Percentiles rank a stretch among this genome's conserved stretches.
phyloP scores from a whole-genome alignment of 441 rosid species.

The Brassica hybrid region DNA sequence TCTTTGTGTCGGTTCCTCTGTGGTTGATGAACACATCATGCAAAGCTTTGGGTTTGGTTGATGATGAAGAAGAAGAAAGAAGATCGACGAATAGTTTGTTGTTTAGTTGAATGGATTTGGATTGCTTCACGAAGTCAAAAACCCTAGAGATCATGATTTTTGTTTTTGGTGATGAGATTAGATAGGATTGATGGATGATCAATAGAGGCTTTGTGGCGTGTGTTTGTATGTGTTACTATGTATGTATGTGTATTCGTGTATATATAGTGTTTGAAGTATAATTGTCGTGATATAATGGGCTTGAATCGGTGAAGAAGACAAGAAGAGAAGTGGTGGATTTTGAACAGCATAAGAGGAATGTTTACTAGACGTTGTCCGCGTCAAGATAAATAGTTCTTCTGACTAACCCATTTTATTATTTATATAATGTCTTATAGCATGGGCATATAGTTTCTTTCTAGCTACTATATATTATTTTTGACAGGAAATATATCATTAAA shows the following conservation, averaged over 20 bases:
- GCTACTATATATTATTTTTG: constrained; percentile 26
- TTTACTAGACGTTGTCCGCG: constrained; percentile 41
- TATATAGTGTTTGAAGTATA: constrained; percentile 37
- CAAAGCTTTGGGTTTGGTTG: constrained; percentile 35
- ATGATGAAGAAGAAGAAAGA: constrained; percentile 34
- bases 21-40: constrained; percentile 83
- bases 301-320: constrained; percentile 39
- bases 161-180: constrained; percentile 3
- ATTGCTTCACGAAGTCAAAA: constrained; percentile 40
- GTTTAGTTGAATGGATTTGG: constrained; percentile 33
- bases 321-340: constrained; percentile 34
- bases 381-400: constrained; percentile 27
- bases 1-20: constrained; percentile 78
- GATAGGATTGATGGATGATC: constrained; percentile 18
- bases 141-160: constrained; percentile 42
- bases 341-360: constrained; percentile 37
- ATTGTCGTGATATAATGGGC: constrained; percentile 41
- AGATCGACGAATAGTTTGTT: constrained; percentile 21
- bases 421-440: background rate
- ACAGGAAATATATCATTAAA: constrained; percentile 16
- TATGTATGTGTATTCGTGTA: background rate
- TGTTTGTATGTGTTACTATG: constrained; percentile 7
- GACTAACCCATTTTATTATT: background rate
- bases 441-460: constrained; percentile 5
- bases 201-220: constrained; percentile 10